Evolutionary conservation across 2,329 filamentous ascomycete genomes (phyloP), one percentile per base, ranked within the genome.

Genomic region (Chrysosporium keratinophilum): DNA sequence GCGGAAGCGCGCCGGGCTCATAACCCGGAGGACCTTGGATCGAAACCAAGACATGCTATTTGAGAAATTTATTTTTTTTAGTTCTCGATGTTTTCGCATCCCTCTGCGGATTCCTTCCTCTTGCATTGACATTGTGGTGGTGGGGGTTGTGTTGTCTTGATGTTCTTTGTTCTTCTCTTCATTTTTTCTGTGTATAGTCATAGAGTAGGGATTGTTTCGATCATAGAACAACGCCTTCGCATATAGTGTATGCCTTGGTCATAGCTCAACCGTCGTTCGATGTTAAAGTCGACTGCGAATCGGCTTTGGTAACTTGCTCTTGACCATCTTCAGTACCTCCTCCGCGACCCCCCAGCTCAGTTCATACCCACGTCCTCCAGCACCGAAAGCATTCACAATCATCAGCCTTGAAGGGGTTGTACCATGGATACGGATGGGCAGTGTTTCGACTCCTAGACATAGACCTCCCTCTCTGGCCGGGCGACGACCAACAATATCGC

Each of bases 321-420:
- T 65, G 56, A 77, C 68, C 58, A 78, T 60, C 17, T 62, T 61
- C 2, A 67, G 64, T 9, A 79, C 76, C 49, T 75, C 75, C 45
- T 72, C 71, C 0, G 79, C 80, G 5, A 82, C 72, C 0, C 80
- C 80, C 77, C 79, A 80, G 14, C 78, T 81, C 6, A 82, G 58
- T 65, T 83, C 80, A 59, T 75, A 82, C 0, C 80, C 80, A n/a
- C 80, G 71, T 2, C 80, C 80, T 2, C 78, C 80, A 17, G 78
- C 73, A 0, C 80, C 80, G 61, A 83, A 83, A 0, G 77, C 78
- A 64, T 82, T 78, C 2, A 81, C 69, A 11, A 72, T 57, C 1
- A 54, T 59, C 31, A 56, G 58, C 3, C 58, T 62, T 12, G 14
- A 28, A n/a, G 43, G 15, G 1, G 43, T 28, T 17, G 37, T 12